A percentile compares a stretch with the other conserved stretches of the same genome.
Evolutionary conservation across 73 alveolate species (phyloP).

Genomic region (Blepharisma japonicum): DNA sequence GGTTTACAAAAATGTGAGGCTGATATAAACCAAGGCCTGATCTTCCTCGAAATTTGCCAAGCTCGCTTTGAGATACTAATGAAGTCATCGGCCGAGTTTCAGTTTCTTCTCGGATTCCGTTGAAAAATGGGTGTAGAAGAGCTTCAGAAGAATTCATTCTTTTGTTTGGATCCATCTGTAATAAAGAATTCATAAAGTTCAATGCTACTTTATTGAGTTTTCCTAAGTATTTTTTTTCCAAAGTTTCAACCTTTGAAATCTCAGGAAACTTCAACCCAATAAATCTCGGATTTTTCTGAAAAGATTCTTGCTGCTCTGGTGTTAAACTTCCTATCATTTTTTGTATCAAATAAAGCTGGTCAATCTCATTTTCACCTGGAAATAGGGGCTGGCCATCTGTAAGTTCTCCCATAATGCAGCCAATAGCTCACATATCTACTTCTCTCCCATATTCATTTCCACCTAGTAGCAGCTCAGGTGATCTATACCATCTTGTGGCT

Average conservation of each 20-base stretch:
- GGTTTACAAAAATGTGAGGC: too few relatives aligned
- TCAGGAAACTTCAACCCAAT: constrained; percentile 37
- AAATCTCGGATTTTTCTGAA: constrained; percentile 33
- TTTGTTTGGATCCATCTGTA: constrained; percentile 80
- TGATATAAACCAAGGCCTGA: background rate
- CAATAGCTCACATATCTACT: constrained; percentile 33
- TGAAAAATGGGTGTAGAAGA: constrained; percentile 65
- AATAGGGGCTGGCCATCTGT: constrained; percentile 31
- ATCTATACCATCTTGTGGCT: constrained; percentile 51
- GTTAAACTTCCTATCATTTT: constrained; percentile 12
- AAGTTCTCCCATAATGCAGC: constrained; percentile 34
- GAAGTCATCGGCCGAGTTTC: constrained; percentile 7
- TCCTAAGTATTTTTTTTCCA: constrained; percentile 48
- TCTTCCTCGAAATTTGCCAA: background rate
- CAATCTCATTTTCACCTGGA: constrained; percentile 32
- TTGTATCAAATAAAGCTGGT: constrained; percentile 19
- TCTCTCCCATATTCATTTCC: constrained; percentile 26
- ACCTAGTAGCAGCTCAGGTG: constrained; percentile 50
- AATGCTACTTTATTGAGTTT: constrained; percentile 75
- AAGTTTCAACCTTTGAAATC: constrained; percentile 21
- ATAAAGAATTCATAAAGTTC: constrained; percentile 71
- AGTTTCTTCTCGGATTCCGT: background rate
- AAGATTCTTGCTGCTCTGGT: constrained; percentile 20
- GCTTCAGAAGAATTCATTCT: constrained; percentile 86
- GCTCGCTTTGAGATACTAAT: background rate